Evolutionary conservation across 2,329 filamentous ascomycete species (phyloP).

Genomic region (Hypomyces rosellus): DNA sequence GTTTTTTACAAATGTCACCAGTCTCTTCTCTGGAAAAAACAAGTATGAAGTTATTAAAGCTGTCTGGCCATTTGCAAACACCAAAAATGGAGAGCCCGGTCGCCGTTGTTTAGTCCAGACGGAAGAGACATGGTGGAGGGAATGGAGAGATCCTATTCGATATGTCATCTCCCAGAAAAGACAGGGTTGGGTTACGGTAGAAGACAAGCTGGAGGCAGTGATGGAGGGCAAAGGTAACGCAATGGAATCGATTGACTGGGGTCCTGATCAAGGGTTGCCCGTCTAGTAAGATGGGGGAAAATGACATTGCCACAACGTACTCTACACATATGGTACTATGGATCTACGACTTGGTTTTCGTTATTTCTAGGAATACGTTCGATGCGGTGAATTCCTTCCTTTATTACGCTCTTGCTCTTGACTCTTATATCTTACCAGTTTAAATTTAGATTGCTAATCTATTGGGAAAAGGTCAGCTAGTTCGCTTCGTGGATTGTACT

Average conservation of each 20-base stretch:
- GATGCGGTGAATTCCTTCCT: too few relatives aligned
- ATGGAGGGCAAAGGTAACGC: constrained; percentile 42
- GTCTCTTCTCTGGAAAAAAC: constrained; percentile 46
- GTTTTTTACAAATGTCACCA: constrained; percentile 47
- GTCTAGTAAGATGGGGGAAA: too few relatives aligned
- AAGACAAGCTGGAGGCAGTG: constrained; percentile 47
- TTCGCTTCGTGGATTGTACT: too few relatives aligned
- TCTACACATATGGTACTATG: too few relatives aligned
- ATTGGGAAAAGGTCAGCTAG: too few relatives aligned
- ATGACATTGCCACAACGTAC: too few relatives aligned
- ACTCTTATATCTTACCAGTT: too few relatives aligned
- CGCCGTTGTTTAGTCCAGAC: constrained; percentile 46
- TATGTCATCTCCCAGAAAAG: constrained; percentile 41
- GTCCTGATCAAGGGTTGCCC: constrained; percentile 23
- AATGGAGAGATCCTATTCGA: constrained; percentile 26
- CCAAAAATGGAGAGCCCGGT: constrained; percentile 36
- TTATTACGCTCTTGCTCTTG: too few relatives aligned
- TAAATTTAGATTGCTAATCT: too few relatives aligned
- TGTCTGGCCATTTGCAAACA: constrained; percentile 52
- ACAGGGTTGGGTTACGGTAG: constrained; percentile 40
- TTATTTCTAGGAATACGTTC: too few relatives aligned
- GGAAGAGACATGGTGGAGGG: constrained; percentile 51
- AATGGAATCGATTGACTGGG: constrained; percentile 37
- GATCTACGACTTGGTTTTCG: too few relatives aligned
- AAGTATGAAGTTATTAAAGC: constrained; percentile 50